Percentiles rank a stretch among this genome's conserved stretches.
Evolutionary conservation across 345 rosid species (phyloP).

Genomic region (Passiflora organensis): DNA sequence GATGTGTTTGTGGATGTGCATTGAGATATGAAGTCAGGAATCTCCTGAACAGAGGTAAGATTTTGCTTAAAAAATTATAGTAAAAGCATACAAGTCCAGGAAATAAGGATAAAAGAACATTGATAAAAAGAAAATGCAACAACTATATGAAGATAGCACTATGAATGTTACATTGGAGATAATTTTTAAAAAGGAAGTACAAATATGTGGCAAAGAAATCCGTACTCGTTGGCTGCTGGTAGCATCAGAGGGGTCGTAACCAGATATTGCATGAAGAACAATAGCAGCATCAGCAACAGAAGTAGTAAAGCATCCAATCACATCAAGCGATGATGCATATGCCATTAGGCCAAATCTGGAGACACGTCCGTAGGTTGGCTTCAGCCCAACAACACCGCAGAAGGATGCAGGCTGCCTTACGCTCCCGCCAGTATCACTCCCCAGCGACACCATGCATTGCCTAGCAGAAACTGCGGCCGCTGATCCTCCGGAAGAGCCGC

Average conservation of each 20-base stretch:
- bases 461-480: slow-evolving; percentile 94
- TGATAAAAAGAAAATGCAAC: background rate
- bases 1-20: slow-evolving; percentile 34
- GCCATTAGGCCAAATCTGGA: slow-evolving; percentile 96
- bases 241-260: slow-evolving; percentile 72
- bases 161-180: too few species aligned
- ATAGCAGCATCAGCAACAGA: slow-evolving; percentile 84
- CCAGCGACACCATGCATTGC: slow-evolving; percentile 83
- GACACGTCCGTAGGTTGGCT: slow-evolving; percentile 94
- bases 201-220: background rate
- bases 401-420: slow-evolving; percentile 96
- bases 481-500: slow-evolving; percentile 95
- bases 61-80: too few species aligned
- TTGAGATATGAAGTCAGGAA: slow-evolving; percentile 60
- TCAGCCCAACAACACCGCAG: slow-evolving; percentile 90
- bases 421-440: slow-evolving; percentile 99
- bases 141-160: too few species aligned
- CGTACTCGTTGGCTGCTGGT: slow-evolving; percentile 77
- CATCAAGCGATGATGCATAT: slow-evolving; percentile 89
- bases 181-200: background rate
- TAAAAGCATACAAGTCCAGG: background rate
- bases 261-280: slow-evolving; percentile 78
- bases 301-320: slow-evolving; percentile 81
- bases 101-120: background rate
- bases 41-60: slow-evolving; percentile 40